Percentiles rank a stretch among this genome's conserved stretches.
Evolutionary conservation across 148 eudicot species (phyloP).

Genomic region (Camellia sinensis): DNA sequence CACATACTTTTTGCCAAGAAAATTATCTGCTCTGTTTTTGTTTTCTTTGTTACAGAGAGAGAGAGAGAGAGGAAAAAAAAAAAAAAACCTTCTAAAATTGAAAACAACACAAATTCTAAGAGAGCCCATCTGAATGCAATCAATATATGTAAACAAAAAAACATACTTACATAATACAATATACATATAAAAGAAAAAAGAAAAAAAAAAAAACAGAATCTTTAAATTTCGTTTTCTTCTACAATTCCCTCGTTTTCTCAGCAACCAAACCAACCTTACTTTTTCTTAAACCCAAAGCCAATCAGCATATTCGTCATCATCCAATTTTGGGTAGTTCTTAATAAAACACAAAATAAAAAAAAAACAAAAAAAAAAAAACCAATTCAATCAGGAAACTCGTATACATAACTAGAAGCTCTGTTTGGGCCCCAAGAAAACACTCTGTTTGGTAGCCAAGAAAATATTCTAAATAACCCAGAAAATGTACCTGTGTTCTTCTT

Average conservation of each 20-base stretch:
- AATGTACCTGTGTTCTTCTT: constrained; percentile 57
- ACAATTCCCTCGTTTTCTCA: neutral
- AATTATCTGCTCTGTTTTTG: neutral
- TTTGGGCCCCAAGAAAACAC: neutral
- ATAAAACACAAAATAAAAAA: neutral
- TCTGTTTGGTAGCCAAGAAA: constrained; percentile 6
- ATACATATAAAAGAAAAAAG: neutral
- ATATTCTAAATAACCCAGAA: neutral
- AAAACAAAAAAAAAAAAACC: neutral
- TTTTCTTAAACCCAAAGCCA: neutral
- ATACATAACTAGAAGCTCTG: neutral
- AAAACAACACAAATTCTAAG: neutral
- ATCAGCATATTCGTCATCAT: too few relatives aligned
- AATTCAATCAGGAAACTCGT: neutral
- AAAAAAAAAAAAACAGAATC: neutral
- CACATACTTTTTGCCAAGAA: neutral
- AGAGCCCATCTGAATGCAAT: neutral
- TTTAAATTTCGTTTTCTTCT: neutral
- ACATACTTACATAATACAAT: neutral
- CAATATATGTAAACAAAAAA: neutral
- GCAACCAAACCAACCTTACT: neutral
- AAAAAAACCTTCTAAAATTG: neutral
- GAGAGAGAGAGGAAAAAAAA: too few relatives aligned
- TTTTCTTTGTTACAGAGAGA: neutral
- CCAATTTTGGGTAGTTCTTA: neutral